Evolutionary conservation across 208 protist genomes (phyloP).

Genomic region (Leishmania major): DNA sequence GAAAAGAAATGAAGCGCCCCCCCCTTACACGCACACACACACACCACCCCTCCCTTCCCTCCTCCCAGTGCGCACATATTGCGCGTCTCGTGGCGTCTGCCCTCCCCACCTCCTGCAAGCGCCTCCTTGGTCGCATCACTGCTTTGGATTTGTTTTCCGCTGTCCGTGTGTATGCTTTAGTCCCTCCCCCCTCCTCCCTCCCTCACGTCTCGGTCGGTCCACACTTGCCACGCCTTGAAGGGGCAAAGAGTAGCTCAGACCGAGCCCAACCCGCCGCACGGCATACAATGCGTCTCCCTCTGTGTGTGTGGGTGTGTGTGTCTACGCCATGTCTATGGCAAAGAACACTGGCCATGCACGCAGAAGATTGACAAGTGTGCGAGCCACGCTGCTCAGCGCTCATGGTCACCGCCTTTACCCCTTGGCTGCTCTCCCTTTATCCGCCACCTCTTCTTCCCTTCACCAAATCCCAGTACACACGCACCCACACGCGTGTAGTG

Average conservation of each 20-base stretch:
- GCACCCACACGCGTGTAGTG: neutral
- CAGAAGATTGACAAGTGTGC: neutral
- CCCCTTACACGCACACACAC: neutral
- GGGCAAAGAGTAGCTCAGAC: neutral
- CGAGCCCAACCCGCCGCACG: neutral
- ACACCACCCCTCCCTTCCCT: neutral
- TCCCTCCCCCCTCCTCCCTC: neutral
- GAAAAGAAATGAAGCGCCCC: neutral
- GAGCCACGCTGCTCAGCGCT: too few species aligned
- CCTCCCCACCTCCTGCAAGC: neutral
- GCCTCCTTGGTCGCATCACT: neutral
- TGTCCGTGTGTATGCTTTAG: neutral
- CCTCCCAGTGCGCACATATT: neutral
- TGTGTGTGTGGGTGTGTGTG: neutral
- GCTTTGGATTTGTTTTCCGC: neutral
- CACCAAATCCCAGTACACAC: neutral
- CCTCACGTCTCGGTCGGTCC: neutral
- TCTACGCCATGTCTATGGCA: neutral
- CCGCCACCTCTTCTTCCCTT: neutral
- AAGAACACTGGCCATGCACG: neutral
- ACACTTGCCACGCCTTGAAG: neutral
- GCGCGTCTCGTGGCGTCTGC: neutral
- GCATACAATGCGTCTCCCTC: too few species aligned
- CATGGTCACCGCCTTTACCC: neutral
- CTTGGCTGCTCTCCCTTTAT: neutral